Evolutionary conservation across 495 filamentous ascomycete genomes (phyloP), one percentile per base, ranked within the genome.

Genomic region (Daldinia vernicosa): DNA sequence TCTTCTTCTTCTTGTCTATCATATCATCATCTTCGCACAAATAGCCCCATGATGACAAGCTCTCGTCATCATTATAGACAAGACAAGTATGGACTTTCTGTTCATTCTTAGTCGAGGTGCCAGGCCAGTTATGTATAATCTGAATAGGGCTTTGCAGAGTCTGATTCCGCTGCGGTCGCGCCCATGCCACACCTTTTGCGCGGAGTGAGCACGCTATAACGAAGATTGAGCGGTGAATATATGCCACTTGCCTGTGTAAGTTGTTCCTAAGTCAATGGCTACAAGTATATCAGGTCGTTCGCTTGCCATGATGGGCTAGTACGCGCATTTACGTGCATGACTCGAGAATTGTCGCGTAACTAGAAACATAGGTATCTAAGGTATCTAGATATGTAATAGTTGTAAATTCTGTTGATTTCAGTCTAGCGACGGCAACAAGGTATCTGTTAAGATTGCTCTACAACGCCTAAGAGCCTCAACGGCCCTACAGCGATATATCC

Each of bases 201-300:
- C 54, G 22, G 15, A 15, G 32, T 66, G 26, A 58, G 51, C n/a
- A 60, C 19, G n/a, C 14, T 28, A 24, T 67, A 22, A 50, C 26
- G 40, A 47, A 27, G 6, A 15, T 57, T 22, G 55, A 58, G 26
- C 22, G 14, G 57, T 27, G 45, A 6, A 53, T 28, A 45, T 37
- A 33, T n/a, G 17, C 11, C n/a, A 60, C 78, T 61, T 80, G 85
- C 86, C 86, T 60, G 86, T 88, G 61, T 82, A 89, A 26, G 88
- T 90, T 78, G 88, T 89, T 1, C 88, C 88, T 62, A 90, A 80
- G 68, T 90, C 88, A 55, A 90, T 77, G 15, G 86, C 86, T 27
- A 90, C 82, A 12, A 88, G 74, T 66, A 89, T 84, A 69, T 89
- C 87, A 19, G 87, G 84, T 40, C 66, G 70, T 57, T 70, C 61